Base-by-base conservation (phyloP, 1,284 basidiomycete genomes). In the Ceratorhiza oryzae-sativae region DNA sequence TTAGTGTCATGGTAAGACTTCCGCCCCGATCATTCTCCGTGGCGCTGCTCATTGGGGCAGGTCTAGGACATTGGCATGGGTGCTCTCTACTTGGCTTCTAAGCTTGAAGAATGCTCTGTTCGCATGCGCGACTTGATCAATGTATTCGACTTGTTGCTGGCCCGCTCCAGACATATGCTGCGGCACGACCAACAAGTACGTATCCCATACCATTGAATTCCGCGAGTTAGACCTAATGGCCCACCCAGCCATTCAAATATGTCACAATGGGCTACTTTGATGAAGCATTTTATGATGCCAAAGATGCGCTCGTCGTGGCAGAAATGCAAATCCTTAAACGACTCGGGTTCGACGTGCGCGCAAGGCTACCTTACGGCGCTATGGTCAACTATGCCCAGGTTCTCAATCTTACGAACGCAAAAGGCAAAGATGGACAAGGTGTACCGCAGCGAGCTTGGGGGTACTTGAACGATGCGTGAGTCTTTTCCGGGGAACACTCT, bases 321-420 rank as follows among this genome's bases (percentile, higher is more conserved):
- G 97, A 99, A 81, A 98, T 99, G 94, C 97, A 99, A 79, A 87
- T 99, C 20, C 85, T 99, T 75, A 99, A 99, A 82, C 88, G 95
- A 42, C 86, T 95, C 12, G 93, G 92, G 2, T 95, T 95, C 82
- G 91, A 95, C 77, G 91, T 95, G 62, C 85, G 91, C 77, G 94
- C 97, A 59, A 91, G 93, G 15, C 83, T 98, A 48, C 96, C 97
- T 0, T 98, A 98, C 78, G 94, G 92, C 27, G 94, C 95, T 13
- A 86, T 98, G 74, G 91, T 98, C 77, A 98, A 98, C 82, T 99
- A 99, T 80, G 85, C 98, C 75, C 88, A 94, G 73, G 88, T 98
- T 27, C 86, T 99, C 15, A 94, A 93, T 39, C 83, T 99, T 71
- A 87, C 87, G 42, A 84, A 85, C 71, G 84, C 86, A 73, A 86